Percentiles rank a stretch among this genome's conserved stretches.
These are phyloP conservation scores for Chenopodium quinoa DNA, from an alignment of 148 eudicot species.

Conservation along the genomic window DNA sequence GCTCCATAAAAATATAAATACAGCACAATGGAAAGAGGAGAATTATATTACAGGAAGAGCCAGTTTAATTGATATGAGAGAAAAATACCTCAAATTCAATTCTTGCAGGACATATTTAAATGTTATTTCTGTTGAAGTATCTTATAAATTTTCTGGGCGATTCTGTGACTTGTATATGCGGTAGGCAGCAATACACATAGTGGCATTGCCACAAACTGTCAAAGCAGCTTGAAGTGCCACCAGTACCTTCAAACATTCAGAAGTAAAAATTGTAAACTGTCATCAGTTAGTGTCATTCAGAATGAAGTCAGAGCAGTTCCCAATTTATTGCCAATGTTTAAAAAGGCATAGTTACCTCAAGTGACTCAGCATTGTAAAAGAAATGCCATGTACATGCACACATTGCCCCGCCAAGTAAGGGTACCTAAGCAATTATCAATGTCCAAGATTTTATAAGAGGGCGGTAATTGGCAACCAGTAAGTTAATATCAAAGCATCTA, in stretches of 20 bases:
- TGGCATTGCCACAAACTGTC: constrained; percentile 79
- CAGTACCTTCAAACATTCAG: constrained; percentile 47
- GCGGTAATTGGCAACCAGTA: not conserved
- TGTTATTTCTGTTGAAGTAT: not conserved
- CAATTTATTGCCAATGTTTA: not conserved
- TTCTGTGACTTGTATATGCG: constrained; percentile 65
- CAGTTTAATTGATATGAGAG: not conserved
- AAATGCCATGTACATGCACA: constrained; percentile 99
- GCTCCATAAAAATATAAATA: not conserved
- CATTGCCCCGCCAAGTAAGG: constrained; percentile 92
- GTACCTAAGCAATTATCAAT: constrained; percentile 52
- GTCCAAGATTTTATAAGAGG: constrained; percentile 5
- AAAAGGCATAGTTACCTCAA: constrained; percentile 46
- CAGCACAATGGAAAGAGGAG: not conserved
- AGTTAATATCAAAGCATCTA: not conserved
- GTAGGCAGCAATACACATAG: constrained; percentile 90
- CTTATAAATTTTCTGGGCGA: constrained; percentile 40
- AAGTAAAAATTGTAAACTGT: not conserved
- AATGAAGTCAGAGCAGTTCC: not conserved
- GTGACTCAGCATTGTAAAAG: constrained; percentile 87
- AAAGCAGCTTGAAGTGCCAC: constrained; percentile 92
- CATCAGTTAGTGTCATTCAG: not conserved
- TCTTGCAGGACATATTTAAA: not conserved
- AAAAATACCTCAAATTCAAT: constrained; percentile 6
- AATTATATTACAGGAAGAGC: constrained; percentile 1